Base-by-base conservation (phyloP, 73 alveolate genomes). In the Stentor roeselii region DNA sequence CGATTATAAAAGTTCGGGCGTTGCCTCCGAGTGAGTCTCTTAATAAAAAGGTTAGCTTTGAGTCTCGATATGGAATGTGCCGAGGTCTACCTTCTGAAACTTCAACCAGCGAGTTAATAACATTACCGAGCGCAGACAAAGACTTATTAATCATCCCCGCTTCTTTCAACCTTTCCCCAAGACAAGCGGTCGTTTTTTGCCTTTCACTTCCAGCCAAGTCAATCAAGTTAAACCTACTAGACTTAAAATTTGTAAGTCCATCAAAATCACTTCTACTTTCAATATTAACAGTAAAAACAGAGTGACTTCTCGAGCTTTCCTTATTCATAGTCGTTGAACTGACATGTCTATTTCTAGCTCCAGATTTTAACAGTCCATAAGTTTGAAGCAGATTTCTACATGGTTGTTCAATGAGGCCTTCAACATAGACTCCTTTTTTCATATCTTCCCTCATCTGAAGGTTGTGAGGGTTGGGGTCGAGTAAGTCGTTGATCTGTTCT, bases 131-230 rank as follows among this genome's bases (percentile, higher is more conserved):
- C 42, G 83, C 86, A 14, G 86, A 59, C 31, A 80, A 35, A 60
- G 60, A 78, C 42, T 94, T 84, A 84, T 95, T 95, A 39, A 95
- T 95, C 86, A 90, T 94, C 67, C 95, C 90, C 1, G 99, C 99
- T 85, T 95, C 99, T 87, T 94, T 95, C 15, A 95, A 85, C 78
- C 98, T 89, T 42, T 94, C 94, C 11, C 98, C 97, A 0, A 87
- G 86, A 11, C 97, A 93, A 37, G 92, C 92, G 3, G 99, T 92
- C 80, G 83, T 84, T 59, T 89, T 86, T 76, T 94, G 87, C 59
- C 97, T 83, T 86, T 94, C 98, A 60, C 95, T 87, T 36, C 98
- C 98, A 15, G 98, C 98, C 34, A 94, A 84, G 88, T 94, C 98
- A 6, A 94, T 94, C 50, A 94, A 84, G 76, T 95, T 92, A 38